Base-by-base conservation (phyloP, 306 rosid genomes). In the Gynostemma pentaphyllum region DNA sequence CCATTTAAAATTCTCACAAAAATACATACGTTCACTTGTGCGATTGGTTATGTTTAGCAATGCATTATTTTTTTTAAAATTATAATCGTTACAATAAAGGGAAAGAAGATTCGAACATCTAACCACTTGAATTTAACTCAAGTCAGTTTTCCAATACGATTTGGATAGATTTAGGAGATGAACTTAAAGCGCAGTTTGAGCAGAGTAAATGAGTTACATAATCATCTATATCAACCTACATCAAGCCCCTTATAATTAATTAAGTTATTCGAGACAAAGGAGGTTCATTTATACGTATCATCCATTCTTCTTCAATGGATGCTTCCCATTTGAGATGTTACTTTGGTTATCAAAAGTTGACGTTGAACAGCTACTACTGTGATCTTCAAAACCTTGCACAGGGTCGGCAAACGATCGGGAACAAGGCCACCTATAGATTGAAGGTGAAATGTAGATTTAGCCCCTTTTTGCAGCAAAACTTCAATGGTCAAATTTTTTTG, bases 351-450 rank as follows among this genome's bases (percentile, higher is more conserved):
- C 82, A 1, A 28, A 39, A 5, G 68, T 44, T 9, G 71, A n/a
- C 9, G 40, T 45, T 9, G 80, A 72, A 59, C 30, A 54, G 55
- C 60, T 29, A 69, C 40, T 72, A 48, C 40, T 72, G 26, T 69
- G 80, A 46, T 81, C 83, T 72, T 78, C 86, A 29, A 78, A 75
- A 50, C 74, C 74, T 67, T 52, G 72, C 57, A 75, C 55, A n/a
- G 83, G 80, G 66, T 77, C 82, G 23, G 86, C 83, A 62, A 74
- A 81, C 12, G 86, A 77, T 39, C 71, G 64, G 18, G 76, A 71
- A 57, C 86, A 75, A 21, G 83, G 86, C 82, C 80, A 78, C 62
- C 86, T 81, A 16, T 54, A 68, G 47, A 10, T 39, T 39, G 12
- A 39, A 5, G 44, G 44, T 7, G 15, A 39, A 39, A 7, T 2